These are phyloP conservation scores for Alternaria metachromatica DNA, from an alignment of 2,329 filamentous ascomycete species.

Conservation along the genomic window DNA sequence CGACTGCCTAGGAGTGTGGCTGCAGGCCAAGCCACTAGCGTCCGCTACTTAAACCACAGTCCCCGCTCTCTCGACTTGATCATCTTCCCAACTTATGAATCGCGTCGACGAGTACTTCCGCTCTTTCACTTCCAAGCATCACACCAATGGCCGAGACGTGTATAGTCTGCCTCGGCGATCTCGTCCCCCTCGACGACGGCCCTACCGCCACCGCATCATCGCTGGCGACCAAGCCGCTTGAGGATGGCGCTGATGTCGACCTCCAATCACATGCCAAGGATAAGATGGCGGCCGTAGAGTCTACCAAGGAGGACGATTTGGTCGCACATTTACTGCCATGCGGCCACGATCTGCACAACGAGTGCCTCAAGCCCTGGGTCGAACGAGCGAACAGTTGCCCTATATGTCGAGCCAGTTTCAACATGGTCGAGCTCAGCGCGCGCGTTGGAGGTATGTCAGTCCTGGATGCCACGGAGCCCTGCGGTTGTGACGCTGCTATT, in stretches of 20 bases:
- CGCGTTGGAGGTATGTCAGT: constrained; percentile 72
- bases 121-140: constrained; percentile 26
- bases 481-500: constrained; percentile 24
- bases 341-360: constrained; percentile 90
- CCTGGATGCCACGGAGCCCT: constrained; percentile 21
- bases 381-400: constrained; percentile 97
- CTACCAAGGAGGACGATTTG: constrained; percentile 54
- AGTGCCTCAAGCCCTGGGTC: constrained; percentile 92
- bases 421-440: constrained; percentile 84
- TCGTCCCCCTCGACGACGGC: constrained; percentile 63
- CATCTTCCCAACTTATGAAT: constrained; percentile 45
- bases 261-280: constrained; percentile 22
- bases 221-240: constrained; percentile 35
- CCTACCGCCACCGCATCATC: constrained; percentile 32
- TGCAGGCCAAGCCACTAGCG: constrained; percentile 28
- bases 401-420: constrained; percentile 92
- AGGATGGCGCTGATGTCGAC: constrained; percentile 33
- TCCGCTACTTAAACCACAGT: constrained; percentile 28
- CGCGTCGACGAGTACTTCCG: constrained; percentile 31
- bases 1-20: constrained; percentile 29
- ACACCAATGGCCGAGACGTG: constrained; percentile 68
- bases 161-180: constrained; percentile 75
- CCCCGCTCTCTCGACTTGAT: constrained; percentile 41
- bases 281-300: constrained; percentile 36
- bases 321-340: constrained; percentile 75